A percentile compares a stretch with the other conserved stretches of the same genome.
Conservation (phyloP, 2,329 filamentous ascomycete species). For the Paraphoma chrysanthemicola region DNA sequence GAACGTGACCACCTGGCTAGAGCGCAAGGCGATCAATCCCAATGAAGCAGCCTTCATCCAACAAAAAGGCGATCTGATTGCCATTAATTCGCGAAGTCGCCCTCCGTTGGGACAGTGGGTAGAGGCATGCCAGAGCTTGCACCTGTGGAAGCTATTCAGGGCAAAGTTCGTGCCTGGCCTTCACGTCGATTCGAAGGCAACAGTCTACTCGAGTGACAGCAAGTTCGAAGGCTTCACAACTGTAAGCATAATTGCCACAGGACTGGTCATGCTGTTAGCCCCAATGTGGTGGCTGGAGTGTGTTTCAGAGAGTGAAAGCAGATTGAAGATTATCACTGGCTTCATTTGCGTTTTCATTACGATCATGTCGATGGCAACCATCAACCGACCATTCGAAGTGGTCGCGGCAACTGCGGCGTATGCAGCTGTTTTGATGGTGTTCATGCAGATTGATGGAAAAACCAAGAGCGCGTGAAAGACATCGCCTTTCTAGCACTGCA, state of each 20-base stretch:
- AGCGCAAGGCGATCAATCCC: slow-evolving; percentile 11
- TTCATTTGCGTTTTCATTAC: slow-evolving; percentile 26
- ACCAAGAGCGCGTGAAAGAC: neutral
- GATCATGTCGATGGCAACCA: slow-evolving; percentile 17
- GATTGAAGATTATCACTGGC: slow-evolving; percentile 28
- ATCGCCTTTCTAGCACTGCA: too few relatives aligned
- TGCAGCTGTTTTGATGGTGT: slow-evolving; percentile 9
- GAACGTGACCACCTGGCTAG: slow-evolving; percentile 18
- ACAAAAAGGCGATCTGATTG: slow-evolving; percentile 23
- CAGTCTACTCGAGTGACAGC: slow-evolving; percentile 17
- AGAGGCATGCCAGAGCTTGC: slow-evolving; percentile 8
- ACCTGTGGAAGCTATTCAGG: slow-evolving; percentile 12
- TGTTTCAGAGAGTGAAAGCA: neutral
- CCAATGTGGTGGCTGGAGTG: slow-evolving; percentile 32
- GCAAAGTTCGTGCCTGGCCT: slow-evolving; percentile 5
- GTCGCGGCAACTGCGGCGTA: slow-evolving; percentile 32
- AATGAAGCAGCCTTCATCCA: slow-evolving; percentile 15
- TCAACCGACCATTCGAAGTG: slow-evolving; percentile 26
- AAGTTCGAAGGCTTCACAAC: slow-evolving; percentile 21
- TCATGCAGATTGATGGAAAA: slow-evolving; percentile 8
- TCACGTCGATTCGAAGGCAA: slow-evolving; percentile 5
- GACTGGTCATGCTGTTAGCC: slow-evolving; percentile 26
- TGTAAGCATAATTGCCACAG: slow-evolving; percentile 13
- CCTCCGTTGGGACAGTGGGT: slow-evolving; percentile 19
- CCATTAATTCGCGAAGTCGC: slow-evolving; percentile 14